Evolutionary conservation across 805 yeast genomes (phyloP), one percentile per base, ranked within the genome.

Genomic region (Saccharomyces jurei): DNA sequence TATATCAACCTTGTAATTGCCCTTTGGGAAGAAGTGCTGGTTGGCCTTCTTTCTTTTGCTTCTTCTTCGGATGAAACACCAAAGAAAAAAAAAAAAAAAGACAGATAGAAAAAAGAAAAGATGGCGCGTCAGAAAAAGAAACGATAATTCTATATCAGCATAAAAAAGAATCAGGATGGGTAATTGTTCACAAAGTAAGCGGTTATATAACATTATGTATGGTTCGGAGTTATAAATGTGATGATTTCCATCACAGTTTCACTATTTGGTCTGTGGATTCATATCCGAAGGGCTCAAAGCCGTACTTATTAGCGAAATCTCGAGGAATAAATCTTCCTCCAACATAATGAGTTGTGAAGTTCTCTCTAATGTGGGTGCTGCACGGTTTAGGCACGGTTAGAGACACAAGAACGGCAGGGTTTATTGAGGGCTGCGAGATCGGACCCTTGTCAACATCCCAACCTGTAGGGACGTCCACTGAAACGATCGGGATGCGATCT

Each of bases 361-460:
- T 69, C 0, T 78, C 75, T 6, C 70, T 65, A 57, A 87, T 78
- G 55, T 70, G 73, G 49, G 69, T 66, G 1, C 95, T 82, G 52
- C 96, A 91, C 0, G 95, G 94, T 66, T 94, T 94, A 8, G 99
- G 99, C 0, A 96, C 97, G 0, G 98, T 91, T 50, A 94, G 73
- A 51, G 96, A 86, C 9, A 94, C 83, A 50, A 94, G 74, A 60
- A 83, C 81, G 5, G 77, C 69, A 0, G 97, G 96, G 27, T 74
- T 74, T 54, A 87, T 64, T 17, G 74, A 64, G 0, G 68, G 71
- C 10, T 72, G 69, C 1, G 68, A 71, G 0, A 74, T 70, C 0
- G 94, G 96, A 0, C 99, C 99, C 6, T 77, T 64, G 64, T 94
- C 96, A 10, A 94, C 98, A 65, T 91, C 92, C 99, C 99, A 94